Evolutionary conservation across 768 basidiomycete genomes (phyloP), one percentile per base, ranked within the genome.

Genomic region (Tulasnella sp.): DNA sequence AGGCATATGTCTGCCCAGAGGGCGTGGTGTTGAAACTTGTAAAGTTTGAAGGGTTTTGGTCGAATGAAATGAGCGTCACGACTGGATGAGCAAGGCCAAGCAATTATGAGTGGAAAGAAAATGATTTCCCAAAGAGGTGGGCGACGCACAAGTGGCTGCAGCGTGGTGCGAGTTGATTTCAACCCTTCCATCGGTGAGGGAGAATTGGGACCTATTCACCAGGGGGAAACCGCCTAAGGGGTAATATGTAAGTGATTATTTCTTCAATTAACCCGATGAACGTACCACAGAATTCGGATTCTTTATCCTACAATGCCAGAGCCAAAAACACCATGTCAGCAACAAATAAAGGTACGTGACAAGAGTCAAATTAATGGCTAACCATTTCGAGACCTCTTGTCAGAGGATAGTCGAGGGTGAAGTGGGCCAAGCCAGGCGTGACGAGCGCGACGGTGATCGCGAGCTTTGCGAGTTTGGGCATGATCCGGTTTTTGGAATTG

Each of bases 381-480:
- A 70, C 72, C 58, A 82, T 77, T 55, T 76, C 76, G 68, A 93
- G 91, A 1, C 90, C 91, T 49, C 90, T 77, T 10, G 87, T 83
- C 0, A 74, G 64, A 17, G 90, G 91, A 69, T 80, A 91, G 66
- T 84, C 78, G 44, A 92, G 75, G 64, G 85, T 83, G 73, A 92
- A 93, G 70, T 94, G 90, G 7, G 87, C 88, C 50, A 72, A 74
- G 29, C 74, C 82, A 42, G 73, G 68, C 32, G 76, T 66, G 13
- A 73, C 70, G 23, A 79, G 68, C 47, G 47, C 21, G 26, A 26
- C 41, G 7, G 41, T 17, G 30, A 26, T 26, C 5, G 29, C 17
- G 43, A 41, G 21, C n/a, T 43, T 38, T 34, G 41, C n/a, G 17
- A 26, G 44, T 11, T 13, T 34, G 58, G 49, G 45, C 58, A 59